Evolutionary conservation across 2,329 filamentous ascomycete species (phyloP).

Genomic region (Alternaria consortialis): DNA sequence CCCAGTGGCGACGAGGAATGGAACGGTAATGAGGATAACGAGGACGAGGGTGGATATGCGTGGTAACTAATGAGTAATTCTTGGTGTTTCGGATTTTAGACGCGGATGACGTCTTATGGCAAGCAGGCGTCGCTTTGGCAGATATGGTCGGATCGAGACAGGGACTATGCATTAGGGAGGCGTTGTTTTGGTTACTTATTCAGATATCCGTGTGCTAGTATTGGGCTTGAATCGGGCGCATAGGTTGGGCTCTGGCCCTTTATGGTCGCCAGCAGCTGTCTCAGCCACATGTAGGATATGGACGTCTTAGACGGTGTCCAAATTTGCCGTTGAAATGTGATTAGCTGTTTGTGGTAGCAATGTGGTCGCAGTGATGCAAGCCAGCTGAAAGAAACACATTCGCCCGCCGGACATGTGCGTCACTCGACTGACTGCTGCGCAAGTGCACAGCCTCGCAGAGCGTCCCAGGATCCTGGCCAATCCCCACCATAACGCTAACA

Average conservation of each 20-base stretch:
- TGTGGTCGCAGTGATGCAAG: constrained; percentile 1
- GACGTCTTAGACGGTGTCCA: not conserved
- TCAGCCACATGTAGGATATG: constrained; percentile 14
- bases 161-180: constrained; percentile 28
- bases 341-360: constrained; percentile 8
- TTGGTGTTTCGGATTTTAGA: not conserved
- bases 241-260: constrained; percentile 29
- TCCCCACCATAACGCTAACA: constrained; percentile 31
- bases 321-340: constrained; percentile 1
- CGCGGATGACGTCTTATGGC: not conserved
- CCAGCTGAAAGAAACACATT: constrained; percentile 21
- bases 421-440: constrained; percentile 14
- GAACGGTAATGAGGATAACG: constrained; percentile 65
- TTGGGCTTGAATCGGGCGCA: constrained; percentile 29
- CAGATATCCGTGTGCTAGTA: constrained; percentile 24
- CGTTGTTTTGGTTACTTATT: constrained; percentile 19
- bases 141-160: not conserved
- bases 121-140: not conserved
- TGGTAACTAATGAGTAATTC: constrained; percentile 26
- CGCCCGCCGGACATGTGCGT: constrained; percentile 19
- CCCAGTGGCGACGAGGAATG: constrained; percentile 65
- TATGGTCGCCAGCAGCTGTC: not conserved
- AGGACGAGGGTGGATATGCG: constrained; percentile 51
- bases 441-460: constrained; percentile 23
- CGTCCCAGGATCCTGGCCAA: constrained; percentile 16